Percentiles rank a stretch among this genome's conserved stretches.
Conservation (phyloP, 164 flowering plant species). For the Umbilicus rupestris region DNA sequence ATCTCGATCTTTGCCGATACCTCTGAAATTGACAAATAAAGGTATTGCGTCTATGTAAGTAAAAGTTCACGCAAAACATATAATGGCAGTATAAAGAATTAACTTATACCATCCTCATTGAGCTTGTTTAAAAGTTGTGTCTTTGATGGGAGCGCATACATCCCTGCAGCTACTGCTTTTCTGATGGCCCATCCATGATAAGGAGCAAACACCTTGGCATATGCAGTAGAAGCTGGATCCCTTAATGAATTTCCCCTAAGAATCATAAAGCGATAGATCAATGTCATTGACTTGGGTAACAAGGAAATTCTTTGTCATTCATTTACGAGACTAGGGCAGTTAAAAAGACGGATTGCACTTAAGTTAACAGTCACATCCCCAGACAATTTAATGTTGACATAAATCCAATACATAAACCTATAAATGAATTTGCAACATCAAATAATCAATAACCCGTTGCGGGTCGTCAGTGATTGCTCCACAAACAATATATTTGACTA, state of each 20-base stretch:
- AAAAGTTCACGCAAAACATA: too few relatives aligned
- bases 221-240: conserved; percentile 63
- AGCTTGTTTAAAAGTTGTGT: conserved; percentile 51
- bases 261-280: conserved; percentile 12
- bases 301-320: neutral
- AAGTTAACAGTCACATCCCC: neutral
- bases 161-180: conserved; percentile 76
- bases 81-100: neutral
- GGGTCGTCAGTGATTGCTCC: too few relatives aligned
- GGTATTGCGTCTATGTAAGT: neutral
- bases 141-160: conserved; percentile 75
- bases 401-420: neutral
- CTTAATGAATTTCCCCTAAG: conserved; percentile 60
- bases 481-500: too few relatives aligned
- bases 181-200: conserved; percentile 80
- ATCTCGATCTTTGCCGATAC: conserved; percentile 57
- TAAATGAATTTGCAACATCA: neutral
- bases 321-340: neutral
- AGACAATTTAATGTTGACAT: neutral
- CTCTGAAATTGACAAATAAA: conserved; percentile 38
- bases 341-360: too few relatives aligned
- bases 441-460: neutral
- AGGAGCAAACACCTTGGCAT: conserved; percentile 63
- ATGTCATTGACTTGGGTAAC: neutral
- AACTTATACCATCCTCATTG: conserved; percentile 58